These are phyloP conservation scores for Sinapis alba DNA, from an alignment of 441 rosid species.

Conservation along the genomic window DNA sequence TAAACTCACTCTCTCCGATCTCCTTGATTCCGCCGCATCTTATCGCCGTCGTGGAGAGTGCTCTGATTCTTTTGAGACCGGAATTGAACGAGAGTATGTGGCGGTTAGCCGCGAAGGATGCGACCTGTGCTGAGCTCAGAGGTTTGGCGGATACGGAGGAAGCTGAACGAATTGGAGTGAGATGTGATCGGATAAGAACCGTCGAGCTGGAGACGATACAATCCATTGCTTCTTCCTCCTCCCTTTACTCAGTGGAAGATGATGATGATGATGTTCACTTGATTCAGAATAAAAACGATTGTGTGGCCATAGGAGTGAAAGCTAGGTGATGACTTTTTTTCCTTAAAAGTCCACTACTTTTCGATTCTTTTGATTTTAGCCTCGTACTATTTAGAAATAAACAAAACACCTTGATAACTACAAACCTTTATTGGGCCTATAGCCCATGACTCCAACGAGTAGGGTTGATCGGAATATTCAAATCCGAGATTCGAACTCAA, in stretches of 20 bases:
- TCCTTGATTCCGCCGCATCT: slow-evolving; percentile 52
- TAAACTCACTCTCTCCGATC: slow-evolving; percentile 57
- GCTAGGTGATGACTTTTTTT: background rate
- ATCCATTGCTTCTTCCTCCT: slow-evolving; percentile 42
- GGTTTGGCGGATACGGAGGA: slow-evolving; percentile 11
- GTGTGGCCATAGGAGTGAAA: slow-evolving; percentile 31
- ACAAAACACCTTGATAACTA: background rate
- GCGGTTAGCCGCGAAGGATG: slow-evolving; percentile 28
- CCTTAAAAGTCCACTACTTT: background rate
- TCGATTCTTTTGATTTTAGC: background rate
- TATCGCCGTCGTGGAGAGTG: slow-evolving; percentile 4
- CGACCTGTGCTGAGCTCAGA: slow-evolving; percentile 17
- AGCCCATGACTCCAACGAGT: background rate
- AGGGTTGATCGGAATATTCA: background rate
- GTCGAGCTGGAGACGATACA: slow-evolving; percentile 42
- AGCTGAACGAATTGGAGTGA: slow-evolving; percentile 21
- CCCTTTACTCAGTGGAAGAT: background rate
- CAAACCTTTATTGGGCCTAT: background rate
- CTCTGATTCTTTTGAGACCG: slow-evolving; percentile 1
- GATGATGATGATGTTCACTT: slow-evolving; percentile 16
- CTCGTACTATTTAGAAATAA: background rate
- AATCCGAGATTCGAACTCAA: too few species aligned
- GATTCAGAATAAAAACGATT: slow-evolving; percentile 3
- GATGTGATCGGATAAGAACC: slow-evolving; percentile 31
- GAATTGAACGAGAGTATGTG: slow-evolving; percentile 37